These are phyloP conservation scores for Flaveria brownii DNA, from an alignment of 129 eudicot species.

Conservation along the genomic window DNA sequence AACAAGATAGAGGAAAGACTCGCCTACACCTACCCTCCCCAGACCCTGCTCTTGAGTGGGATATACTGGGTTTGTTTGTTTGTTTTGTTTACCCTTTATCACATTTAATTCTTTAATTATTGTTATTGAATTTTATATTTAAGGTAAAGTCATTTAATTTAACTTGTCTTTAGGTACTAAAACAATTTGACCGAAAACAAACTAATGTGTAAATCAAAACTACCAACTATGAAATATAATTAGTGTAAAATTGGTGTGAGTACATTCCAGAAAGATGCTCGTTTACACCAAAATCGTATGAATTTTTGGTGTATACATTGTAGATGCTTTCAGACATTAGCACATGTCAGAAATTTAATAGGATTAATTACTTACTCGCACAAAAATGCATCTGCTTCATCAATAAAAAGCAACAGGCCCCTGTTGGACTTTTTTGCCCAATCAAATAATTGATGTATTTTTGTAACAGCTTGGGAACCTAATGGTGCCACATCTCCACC, in stretches of 20 bases:
- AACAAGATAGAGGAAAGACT: no score
- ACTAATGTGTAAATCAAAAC: neutral
- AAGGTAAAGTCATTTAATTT: neutral
- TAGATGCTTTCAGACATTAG: neutral
- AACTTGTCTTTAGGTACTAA: neutral
- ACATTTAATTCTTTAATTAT: neutral
- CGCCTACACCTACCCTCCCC: no score
- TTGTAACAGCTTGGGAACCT: slow-evolving; percentile 98
- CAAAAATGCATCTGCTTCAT: slow-evolving; percentile 98
- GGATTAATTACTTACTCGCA: slow-evolving; percentile 77
- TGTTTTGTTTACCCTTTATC: no score
- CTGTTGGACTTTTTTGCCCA: slow-evolving; percentile 93
- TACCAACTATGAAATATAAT: neutral
- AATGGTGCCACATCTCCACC: slow-evolving; percentile 99
- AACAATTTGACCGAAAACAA: neutral
- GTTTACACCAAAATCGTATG: neutral
- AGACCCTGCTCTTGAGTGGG: no score
- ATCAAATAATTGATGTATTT: slow-evolving; percentile 93
- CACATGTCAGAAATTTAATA: neutral
- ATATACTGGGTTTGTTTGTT: no score
- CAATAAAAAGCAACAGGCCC: slow-evolving; percentile 90
- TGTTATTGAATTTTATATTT: neutral
- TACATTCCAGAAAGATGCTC: neutral
- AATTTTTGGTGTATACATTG: neutral
- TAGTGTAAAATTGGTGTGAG: neutral